Evolutionary conservation across 768 basidiomycete species (phyloP).

Genomic region (Sarcomyxa edulis): DNA sequence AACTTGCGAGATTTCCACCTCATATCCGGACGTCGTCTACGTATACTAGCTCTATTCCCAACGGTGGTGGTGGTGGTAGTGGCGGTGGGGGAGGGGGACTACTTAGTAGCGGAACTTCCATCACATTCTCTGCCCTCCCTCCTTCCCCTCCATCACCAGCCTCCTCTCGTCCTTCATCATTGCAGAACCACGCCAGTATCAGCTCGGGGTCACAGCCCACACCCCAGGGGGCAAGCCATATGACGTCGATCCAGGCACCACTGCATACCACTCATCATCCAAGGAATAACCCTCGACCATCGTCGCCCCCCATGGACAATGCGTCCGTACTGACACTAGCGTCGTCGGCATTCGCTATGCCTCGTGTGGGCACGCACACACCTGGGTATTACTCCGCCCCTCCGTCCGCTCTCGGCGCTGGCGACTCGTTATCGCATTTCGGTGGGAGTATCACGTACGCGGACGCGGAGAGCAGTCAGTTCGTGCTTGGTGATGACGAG

Average conservation of each 20-base stretch:
- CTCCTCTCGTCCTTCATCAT: conserved; percentile 40
- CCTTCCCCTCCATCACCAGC: conserved; percentile 31
- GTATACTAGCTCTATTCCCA: no score
- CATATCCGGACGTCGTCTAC: conserved; percentile 62
- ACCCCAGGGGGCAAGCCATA: conserved; percentile 20
- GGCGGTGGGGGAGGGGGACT: conserved; percentile 31
- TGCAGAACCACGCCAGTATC: conserved; percentile 24
- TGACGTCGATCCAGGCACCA: conserved; percentile 66
- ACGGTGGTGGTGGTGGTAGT: no score
- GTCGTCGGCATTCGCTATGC: conserved; percentile 83
- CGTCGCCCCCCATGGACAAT: conserved; percentile 86
- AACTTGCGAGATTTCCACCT: conserved; percentile 45
- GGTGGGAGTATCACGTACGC: conserved; percentile 51
- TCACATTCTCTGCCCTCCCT: conserved; percentile 71
- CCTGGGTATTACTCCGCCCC: conserved; percentile 37
- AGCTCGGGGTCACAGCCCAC: conserved; percentile 16
- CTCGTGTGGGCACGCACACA: conserved; percentile 42
- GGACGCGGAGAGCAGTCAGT: conserved; percentile 69
- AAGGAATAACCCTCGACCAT: conserved; percentile 91
- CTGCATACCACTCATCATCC: conserved; percentile 91
- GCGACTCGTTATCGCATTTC: conserved; percentile 68
- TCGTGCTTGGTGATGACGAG: conserved; percentile 62
- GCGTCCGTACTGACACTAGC: conserved; percentile 92
- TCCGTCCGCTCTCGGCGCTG: conserved; percentile 47
- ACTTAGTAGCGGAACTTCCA: conserved; percentile 47